Percentiles rank a stretch among this genome's conserved stretches.
Conservation (phyloP, 306 rosid species). For the Arachis stenosperma region DNA sequence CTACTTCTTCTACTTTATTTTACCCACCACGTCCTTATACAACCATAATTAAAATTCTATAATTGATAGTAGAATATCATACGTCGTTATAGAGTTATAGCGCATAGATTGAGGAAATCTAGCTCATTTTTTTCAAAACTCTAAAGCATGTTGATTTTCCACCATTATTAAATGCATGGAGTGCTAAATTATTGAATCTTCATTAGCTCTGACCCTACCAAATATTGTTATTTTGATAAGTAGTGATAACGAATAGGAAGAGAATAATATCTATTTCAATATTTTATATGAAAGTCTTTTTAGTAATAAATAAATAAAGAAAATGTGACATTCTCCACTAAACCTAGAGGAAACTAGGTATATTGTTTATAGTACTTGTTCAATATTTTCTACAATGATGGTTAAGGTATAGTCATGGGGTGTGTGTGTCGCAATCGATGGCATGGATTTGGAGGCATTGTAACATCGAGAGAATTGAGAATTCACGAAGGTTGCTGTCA, state of each 20-base stretch:
- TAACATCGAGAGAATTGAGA: not conserved
- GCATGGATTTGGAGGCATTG: not conserved
- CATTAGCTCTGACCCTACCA: not conserved
- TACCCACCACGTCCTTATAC: not conserved
- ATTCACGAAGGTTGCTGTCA: not conserved
- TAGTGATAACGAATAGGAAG: not conserved
- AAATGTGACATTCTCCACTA: not conserved
- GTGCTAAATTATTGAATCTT: constrained; percentile 5
- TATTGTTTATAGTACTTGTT: not conserved
- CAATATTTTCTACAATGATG: not conserved
- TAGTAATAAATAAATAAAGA: not conserved
- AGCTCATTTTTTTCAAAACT: not conserved
- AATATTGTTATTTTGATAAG: not conserved
- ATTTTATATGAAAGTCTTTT: not conserved
- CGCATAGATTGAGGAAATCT: constrained; percentile 23
- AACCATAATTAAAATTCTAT: not conserved
- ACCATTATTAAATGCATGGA: not conserved
- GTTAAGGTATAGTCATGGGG: not conserved
- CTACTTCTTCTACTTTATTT: too few species aligned
- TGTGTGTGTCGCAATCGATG: not conserved
- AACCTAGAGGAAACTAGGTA: not conserved
- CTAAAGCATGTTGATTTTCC: not conserved
- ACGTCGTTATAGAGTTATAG: not conserved
- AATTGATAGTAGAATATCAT: too few species aligned
- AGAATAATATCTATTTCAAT: not conserved